Evolutionary conservation across 805 yeast species (phyloP), one percentile per base, ranked within the genome.

Genomic region (Teunomyces funiuensis): DNA sequence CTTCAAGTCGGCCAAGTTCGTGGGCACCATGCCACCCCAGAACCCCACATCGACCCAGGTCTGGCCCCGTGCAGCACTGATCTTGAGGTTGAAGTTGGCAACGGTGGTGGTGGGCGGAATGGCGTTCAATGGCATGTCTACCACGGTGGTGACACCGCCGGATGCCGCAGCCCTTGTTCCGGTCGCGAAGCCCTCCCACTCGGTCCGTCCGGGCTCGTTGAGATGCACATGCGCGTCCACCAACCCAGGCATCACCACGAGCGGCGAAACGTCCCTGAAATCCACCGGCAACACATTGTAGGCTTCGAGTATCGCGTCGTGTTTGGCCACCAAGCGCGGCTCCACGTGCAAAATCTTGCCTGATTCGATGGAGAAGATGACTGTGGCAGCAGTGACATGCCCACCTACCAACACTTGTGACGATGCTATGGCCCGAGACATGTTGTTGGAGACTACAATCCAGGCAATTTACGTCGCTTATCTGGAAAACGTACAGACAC

Each of bases 111-210:
- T 90, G 22, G 98, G 97, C 0, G 98, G 98, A 36, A 90, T 82
- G 3, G 97, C 96, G 63, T 90, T 90, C 57, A 90, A 69, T 0
- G 98, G 98, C 98, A 90, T 90, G 60, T 90, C 98, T 14, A 90
- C 77, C 14, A 90, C 95, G 0, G 97, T 89, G 17, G 98, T 90
- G 37, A 90, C 97, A 43, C 98, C 98, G 13, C 98, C 98, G 9
- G 90, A 75, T 0, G 95, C 95, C 0, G 97, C 97, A 2, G 96
- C 86, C 58, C 83, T 83, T 0, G 98, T 90, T 0, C 98, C 98
- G 0, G 96, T 85, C n/a, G 82, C 96, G 60, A 91, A 90, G 1
- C 98, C 98, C 63, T 90, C 98, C 98, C 98, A 90, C 47, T 89
- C 96, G 1, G 97, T 90, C 52, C 97, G 71, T n/a, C 98, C 98